Conservation (phyloP, 2,329 filamentous ascomycete genomes). For the Metarhizium anisopliae region DNA sequence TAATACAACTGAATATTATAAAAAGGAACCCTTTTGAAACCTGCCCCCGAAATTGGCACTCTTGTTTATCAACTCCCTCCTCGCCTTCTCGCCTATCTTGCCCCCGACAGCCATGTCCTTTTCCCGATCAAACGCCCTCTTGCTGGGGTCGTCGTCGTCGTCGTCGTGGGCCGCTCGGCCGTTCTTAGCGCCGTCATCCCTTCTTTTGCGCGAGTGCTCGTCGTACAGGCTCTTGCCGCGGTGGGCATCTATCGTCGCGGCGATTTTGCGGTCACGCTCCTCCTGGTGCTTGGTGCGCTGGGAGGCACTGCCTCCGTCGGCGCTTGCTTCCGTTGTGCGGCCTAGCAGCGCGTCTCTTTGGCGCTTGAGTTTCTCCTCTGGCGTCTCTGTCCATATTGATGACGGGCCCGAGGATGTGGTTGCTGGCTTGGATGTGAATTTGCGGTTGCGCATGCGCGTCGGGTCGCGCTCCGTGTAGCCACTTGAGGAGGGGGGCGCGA, state of each 20-base stretch:
- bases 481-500: slow-evolving; percentile 49
- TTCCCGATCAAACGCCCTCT: slow-evolving; percentile 78
- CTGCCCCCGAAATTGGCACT: slow-evolving; percentile 73
- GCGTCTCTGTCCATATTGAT: slow-evolving; percentile 84
- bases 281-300: slow-evolving; percentile 39
- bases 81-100: slow-evolving; percentile 63
- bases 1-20: slow-evolving; percentile 24
- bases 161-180: slow-evolving; percentile 43
- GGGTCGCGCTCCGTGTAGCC: slow-evolving; percentile 62
- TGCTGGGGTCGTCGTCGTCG: slow-evolving; percentile 82
- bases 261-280: slow-evolving; percentile 38
- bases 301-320: slow-evolving; percentile 14
- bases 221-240: slow-evolving; percentile 52
- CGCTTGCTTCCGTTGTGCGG: slow-evolving; percentile 38
- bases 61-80: slow-evolving; percentile 68
- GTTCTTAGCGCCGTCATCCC: slow-evolving; percentile 24
- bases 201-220: slow-evolving; percentile 36
- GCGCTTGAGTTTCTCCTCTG: slow-evolving; percentile 74
- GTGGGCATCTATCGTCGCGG: slow-evolving; percentile 41
- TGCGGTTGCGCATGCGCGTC: slow-evolving; percentile 71
- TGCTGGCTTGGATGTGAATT: slow-evolving; percentile 61
- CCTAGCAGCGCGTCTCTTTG: slow-evolving; percentile 78
- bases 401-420: slow-evolving; percentile 24
- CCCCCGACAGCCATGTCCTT: slow-evolving; percentile 83
- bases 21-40: slow-evolving; percentile 67